Percentiles rank a stretch among this genome's conserved stretches.
Conservation (phyloP, 768 basidiomycete species). For the Suillus subluteus region DNA sequence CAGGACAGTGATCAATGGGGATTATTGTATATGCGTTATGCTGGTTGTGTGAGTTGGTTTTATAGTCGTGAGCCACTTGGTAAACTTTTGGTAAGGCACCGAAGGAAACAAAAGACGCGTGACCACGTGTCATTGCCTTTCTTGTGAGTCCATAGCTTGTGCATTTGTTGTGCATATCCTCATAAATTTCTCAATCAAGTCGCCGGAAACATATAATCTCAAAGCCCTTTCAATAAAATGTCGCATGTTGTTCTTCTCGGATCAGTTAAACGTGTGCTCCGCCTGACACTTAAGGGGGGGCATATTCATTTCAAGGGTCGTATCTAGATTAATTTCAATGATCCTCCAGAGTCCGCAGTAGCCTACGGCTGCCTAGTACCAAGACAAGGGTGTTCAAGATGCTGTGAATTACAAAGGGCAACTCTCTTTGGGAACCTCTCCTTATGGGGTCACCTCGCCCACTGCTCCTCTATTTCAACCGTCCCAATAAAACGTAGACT, state of each 20-base stretch:
- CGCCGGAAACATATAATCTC: background rate
- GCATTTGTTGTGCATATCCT: background rate
- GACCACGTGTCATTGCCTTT: slow-evolving; percentile 29
- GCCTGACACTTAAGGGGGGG: background rate
- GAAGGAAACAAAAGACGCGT: slow-evolving; percentile 18
- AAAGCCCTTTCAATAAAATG: slow-evolving; percentile 6
- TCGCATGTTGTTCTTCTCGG: slow-evolving; percentile 3
- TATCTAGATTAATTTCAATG: background rate
- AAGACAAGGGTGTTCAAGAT: slow-evolving; percentile 4
- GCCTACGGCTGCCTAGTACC: background rate
- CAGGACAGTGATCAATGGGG: slow-evolving; percentile 3
- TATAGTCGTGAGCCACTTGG: slow-evolving; percentile 15
- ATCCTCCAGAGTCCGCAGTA: background rate
- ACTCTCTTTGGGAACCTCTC: background rate
- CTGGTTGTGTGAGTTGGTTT: slow-evolving; percentile 4
- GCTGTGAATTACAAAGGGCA: background rate
- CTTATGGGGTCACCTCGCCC: background rate
- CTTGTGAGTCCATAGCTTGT: background rate
- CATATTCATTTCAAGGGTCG: background rate
- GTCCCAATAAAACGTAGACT: background rate
- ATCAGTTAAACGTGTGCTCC: slow-evolving; percentile 1
- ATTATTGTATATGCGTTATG: slow-evolving; percentile 11
- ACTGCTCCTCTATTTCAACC: background rate
- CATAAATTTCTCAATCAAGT: background rate
- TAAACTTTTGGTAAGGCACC: slow-evolving; percentile 13